Conservation (phyloP, 768 basidiomycete species). For the Suillus fuscotomentosus region DNA sequence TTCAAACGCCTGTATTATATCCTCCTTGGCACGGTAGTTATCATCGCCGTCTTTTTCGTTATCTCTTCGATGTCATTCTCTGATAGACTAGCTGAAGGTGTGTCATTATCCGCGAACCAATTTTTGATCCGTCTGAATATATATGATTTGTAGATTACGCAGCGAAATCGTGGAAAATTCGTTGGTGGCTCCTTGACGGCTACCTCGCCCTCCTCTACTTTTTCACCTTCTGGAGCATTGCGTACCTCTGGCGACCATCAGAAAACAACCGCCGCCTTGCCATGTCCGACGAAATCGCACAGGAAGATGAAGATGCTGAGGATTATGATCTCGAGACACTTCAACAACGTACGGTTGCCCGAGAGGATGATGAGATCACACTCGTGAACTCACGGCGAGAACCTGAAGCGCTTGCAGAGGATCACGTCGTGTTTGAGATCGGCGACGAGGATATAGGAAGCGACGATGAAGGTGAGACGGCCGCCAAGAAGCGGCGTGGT, state of each 20-base stretch:
- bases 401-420: slow-evolving; percentile 50
- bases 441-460: slow-evolving; percentile 76
- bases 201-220: slow-evolving; percentile 91
- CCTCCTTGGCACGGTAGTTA: slow-evolving; percentile 75
- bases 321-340: slow-evolving; percentile 86
- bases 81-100: slow-evolving; percentile 87
- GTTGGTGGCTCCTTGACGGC: slow-evolving; percentile 97
- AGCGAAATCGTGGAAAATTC: slow-evolving; percentile 82
- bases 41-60: slow-evolving; percentile 88
- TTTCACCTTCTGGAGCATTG: slow-evolving; percentile 72
- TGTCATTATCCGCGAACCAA: slow-evolving; percentile 15
- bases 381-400: slow-evolving; percentile 62
- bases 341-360: slow-evolving; percentile 48
- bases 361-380: slow-evolving; percentile 67
- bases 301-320: slow-evolving; percentile 92
- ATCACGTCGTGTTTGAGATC: slow-evolving; percentile 86
- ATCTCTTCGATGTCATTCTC: slow-evolving; percentile 91
- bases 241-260: slow-evolving; percentile 94
- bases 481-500: slow-evolving; percentile 47
- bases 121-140: background rate
- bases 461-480: slow-evolving; percentile 58
- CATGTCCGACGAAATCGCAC: slow-evolving; percentile 96
- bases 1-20: slow-evolving; percentile 86
- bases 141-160: slow-evolving; percentile 71
- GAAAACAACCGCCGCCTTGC: slow-evolving; percentile 85